A percentile compares a stretch with the other conserved stretches of the same genome.
Conservation (phyloP, 106 monocot species). For the Acorus calamus region DNA sequence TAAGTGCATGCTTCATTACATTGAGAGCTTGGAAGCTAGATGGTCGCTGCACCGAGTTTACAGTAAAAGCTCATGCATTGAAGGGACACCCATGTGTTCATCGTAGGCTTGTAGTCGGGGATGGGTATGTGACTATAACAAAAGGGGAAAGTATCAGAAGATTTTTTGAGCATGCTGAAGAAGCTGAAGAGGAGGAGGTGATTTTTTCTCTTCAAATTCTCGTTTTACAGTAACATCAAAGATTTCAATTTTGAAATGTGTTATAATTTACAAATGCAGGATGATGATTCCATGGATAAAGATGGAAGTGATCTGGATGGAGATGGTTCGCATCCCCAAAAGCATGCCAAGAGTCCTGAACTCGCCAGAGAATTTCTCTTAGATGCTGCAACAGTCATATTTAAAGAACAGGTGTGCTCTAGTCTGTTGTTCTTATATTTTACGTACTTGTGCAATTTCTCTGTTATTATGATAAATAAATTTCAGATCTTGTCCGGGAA, state of each 20-base stretch:
- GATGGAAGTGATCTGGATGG: conserved; percentile 82
- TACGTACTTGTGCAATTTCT: too few species aligned
- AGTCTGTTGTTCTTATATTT: too few species aligned
- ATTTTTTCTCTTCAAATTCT: background rate
- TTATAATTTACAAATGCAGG: conserved; percentile 35
- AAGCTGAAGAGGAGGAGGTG: conserved; percentile 99
- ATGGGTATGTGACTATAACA: conserved; percentile 87
- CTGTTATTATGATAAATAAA: too few species aligned
- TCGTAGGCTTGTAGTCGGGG: conserved; percentile 69
- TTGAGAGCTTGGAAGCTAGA: conserved; percentile 71
- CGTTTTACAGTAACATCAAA: too few species aligned
- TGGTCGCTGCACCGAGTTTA: conserved; percentile 65
- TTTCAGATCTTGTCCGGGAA: too few species aligned
- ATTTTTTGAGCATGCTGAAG: conserved; percentile 99
- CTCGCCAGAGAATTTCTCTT: conserved; percentile 96
- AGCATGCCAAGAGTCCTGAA: conserved; percentile 99
- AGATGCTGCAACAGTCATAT: conserved; percentile 94
- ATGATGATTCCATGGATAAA: conserved; percentile 85
- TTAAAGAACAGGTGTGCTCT: conserved; percentile 84
- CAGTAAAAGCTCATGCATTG: conserved; percentile 91
- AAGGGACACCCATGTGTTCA: conserved; percentile 91
- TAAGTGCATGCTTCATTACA: conserved; percentile 68
- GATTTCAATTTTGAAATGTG: background rate
- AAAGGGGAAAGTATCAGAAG: conserved; percentile 69
- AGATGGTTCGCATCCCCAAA: conserved; percentile 76